Conservation (phyloP, 176 grass and related monocot genomes). For the Avena insularis region DNA sequence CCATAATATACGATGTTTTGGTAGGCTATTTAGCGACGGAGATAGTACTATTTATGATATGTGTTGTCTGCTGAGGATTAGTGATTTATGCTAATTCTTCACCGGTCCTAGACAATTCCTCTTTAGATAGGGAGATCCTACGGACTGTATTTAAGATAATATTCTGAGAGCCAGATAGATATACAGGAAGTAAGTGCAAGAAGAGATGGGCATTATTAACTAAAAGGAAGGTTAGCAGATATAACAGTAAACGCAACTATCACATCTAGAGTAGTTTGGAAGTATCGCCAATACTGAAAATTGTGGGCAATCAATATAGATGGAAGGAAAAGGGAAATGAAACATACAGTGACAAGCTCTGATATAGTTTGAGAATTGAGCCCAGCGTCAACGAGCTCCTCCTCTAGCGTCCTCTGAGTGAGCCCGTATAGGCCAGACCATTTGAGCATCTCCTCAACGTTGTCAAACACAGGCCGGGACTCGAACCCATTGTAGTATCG, state of each 20-base stretch:
- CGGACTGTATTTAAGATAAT: neutral
- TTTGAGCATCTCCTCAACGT: slow-evolving; percentile 89
- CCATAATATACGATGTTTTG: too few species aligned
- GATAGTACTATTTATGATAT: neutral
- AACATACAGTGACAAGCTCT: slow-evolving; percentile 78
- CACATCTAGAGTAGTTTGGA: neutral
- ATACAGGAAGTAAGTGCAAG: neutral
- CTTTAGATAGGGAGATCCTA: neutral
- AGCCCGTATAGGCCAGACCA: slow-evolving; percentile 74
- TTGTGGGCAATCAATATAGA: slow-evolving; percentile 3
- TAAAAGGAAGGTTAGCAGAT: neutral
- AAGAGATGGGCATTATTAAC: neutral
- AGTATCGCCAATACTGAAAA: neutral
- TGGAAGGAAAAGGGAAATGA: neutral
- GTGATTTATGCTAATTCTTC: neutral
- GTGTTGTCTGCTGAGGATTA: neutral
- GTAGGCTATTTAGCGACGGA: too few species aligned
- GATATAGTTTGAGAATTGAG: slow-evolving; percentile 67
- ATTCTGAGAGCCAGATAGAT: neutral
- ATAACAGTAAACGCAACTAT: neutral
- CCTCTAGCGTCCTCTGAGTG: slow-evolving; percentile 71
- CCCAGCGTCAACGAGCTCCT: slow-evolving; percentile 46
- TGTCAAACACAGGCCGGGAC: slow-evolving; percentile 69
- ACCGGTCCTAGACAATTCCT: neutral
- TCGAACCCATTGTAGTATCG: slow-evolving; percentile 71